Evolutionary conservation across 1,284 basidiomycete species (phyloP).

Genomic region (Ceratorhiza oryzae-sativae): DNA sequence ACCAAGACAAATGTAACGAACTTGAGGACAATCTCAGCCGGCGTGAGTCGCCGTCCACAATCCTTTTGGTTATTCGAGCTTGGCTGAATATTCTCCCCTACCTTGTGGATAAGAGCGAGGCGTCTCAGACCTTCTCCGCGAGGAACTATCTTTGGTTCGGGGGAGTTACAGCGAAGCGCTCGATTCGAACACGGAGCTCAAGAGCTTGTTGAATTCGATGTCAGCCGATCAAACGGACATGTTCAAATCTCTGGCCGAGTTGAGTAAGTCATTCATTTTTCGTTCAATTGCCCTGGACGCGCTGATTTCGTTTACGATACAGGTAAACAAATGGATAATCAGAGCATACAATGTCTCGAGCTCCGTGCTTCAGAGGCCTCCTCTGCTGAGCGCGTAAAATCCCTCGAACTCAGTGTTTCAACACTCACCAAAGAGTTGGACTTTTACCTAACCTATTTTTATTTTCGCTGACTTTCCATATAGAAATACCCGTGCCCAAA

Average conservation of each 20-base stretch:
- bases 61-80: background rate
- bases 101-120: slow-evolving; percentile 5
- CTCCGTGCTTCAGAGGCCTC: background rate
- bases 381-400: background rate
- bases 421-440: background rate
- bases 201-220: background rate
- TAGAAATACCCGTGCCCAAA: slow-evolving; percentile 5
- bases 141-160: background rate
- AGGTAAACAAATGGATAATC: slow-evolving; percentile 15
- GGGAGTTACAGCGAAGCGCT: slow-evolving; percentile 22
- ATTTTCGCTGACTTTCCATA: background rate
- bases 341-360: background rate
- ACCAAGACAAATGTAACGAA: background rate
- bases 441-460: background rate
- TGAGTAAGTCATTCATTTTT: background rate
- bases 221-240: background rate
- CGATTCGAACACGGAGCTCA: slow-evolving; percentile 4
- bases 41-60: background rate
- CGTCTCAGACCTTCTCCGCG: slow-evolving; percentile 23
- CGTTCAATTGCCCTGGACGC: background rate
- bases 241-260: background rate
- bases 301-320: background rate
- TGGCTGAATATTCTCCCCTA: background rate
- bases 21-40: background rate
- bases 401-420: background rate